A percentile compares a stretch with the other conserved stretches of the same genome.
Conservation (phyloP, 305 asterid species). For the Solanum hybrid region DNA sequence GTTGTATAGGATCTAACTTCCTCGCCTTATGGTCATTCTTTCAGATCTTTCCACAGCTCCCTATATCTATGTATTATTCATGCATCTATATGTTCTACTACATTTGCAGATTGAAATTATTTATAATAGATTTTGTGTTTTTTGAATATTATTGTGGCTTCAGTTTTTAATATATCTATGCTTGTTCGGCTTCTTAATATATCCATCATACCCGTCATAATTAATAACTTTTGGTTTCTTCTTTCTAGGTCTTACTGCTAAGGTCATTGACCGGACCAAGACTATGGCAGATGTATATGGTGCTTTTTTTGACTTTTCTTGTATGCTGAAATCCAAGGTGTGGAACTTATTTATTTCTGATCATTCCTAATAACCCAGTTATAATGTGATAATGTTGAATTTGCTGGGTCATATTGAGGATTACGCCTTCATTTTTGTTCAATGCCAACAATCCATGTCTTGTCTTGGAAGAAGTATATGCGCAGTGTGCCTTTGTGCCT, state of each 20-base stretch:
- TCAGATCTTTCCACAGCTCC: not conserved
- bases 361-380: slow-evolving; percentile 1
- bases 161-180: not conserved
- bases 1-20: not conserved
- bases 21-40: not conserved
- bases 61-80: not conserved
- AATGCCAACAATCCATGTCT: not conserved
- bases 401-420: not conserved
- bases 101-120: not conserved
- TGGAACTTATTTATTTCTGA: slow-evolving; percentile 9
- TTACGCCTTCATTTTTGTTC: not conserved
- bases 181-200: not conserved
- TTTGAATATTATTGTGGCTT: not conserved
- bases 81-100: not conserved
- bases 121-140: not conserved
- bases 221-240: slow-evolving; percentile 6
- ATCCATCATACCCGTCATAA: not conserved
- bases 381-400: not conserved
- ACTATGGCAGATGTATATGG: slow-evolving; percentile 75
- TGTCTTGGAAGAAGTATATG: not conserved
- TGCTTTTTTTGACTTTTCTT: slow-evolving; percentile 73
- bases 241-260: slow-evolving; percentile 75
- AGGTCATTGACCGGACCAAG: slow-evolving; percentile 59
- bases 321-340: slow-evolving; percentile 82
- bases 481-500: not conserved